These are phyloP conservation scores for Microbotryum lychnidis-dioicae DNA, from an alignment of 1,284 basidiomycete species.

Conservation along the genomic window DNA sequence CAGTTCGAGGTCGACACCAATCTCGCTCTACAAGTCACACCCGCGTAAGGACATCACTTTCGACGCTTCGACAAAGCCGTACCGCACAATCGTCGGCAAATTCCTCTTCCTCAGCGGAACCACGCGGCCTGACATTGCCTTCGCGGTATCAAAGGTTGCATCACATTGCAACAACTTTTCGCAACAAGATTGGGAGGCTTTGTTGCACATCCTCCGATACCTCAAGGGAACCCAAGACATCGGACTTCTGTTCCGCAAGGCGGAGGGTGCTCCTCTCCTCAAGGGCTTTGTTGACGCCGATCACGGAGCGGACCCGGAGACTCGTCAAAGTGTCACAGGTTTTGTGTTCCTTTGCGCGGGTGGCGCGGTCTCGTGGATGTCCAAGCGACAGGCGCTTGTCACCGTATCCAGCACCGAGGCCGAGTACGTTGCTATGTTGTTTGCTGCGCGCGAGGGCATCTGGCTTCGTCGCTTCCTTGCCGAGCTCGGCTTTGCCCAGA, in stretches of 20 bases:
- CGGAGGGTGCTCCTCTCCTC: conserved; percentile 24
- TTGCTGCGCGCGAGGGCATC: conserved; percentile 44
- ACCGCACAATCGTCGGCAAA: conserved; percentile 40
- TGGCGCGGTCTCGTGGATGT: conserved; percentile 42
- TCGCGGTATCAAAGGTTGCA: conserved; percentile 41
- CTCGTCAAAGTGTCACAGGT: conserved; percentile 41
- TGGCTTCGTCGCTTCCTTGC: conserved; percentile 40
- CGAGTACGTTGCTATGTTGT: conserved; percentile 46
- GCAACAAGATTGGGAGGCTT: conserved; percentile 42
- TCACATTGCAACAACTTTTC: conserved; percentile 37
- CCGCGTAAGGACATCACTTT: conserved; percentile 4
- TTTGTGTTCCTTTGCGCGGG: conserved; percentile 39
- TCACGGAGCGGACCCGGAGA: conserved; percentile 40
- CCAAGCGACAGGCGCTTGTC: conserved; percentile 41
- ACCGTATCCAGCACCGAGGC: conserved; percentile 43
- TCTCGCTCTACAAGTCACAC: conserved; percentile 10
- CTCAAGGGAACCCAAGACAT: conserved; percentile 47
- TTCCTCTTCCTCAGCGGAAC: conserved; percentile 44
- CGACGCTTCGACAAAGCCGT: conserved; percentile 17
- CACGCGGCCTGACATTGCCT: conserved; percentile 45
- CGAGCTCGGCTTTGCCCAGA: conserved; percentile 28
- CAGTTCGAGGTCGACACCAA: conserved; percentile 6
- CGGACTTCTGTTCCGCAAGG: conserved; percentile 32
- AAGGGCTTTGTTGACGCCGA: conserved; percentile 46
- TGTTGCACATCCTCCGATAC: conserved; percentile 44